These are phyloP conservation scores for Rhodosporidiobolus odoratus DNA, from an alignment of 768 basidiomycete species.

Conservation along the genomic window DNA sequence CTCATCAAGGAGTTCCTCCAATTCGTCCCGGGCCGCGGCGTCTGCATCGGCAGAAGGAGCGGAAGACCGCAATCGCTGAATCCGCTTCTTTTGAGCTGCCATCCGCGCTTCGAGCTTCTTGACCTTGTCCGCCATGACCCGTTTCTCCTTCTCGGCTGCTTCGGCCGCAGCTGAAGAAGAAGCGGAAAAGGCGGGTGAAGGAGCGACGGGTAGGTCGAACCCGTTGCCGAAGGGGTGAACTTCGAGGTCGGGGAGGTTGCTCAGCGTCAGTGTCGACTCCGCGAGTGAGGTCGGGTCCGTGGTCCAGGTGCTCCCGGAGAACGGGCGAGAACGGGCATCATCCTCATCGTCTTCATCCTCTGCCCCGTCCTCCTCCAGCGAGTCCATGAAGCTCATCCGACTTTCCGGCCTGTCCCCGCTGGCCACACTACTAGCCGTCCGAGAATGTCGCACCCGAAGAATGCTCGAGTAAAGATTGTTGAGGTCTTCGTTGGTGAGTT, in stretches of 20 bases:
- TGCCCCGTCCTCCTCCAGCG: conserved; percentile 37
- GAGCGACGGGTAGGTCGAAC: not conserved
- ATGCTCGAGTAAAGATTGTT: conserved; percentile 72
- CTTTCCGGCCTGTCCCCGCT: conserved; percentile 78
- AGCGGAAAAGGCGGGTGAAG: not conserved
- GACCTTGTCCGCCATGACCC: conserved; percentile 33
- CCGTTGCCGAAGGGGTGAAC: conserved; percentile 50
- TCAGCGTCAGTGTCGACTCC: conserved; percentile 52
- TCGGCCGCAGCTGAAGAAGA: conserved; percentile 58
- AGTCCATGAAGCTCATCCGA: conserved; percentile 44
- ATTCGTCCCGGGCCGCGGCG: not conserved
- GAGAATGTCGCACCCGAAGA: conserved; percentile 80
- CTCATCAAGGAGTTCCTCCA: conserved; percentile 30
- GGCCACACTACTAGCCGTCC: conserved; percentile 55
- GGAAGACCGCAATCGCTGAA: conserved; percentile 11
- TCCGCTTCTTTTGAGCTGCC: conserved; percentile 17
- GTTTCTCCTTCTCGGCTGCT: conserved; percentile 57
- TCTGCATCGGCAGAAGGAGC: not conserved
- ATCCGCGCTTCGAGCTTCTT: conserved; percentile 31
- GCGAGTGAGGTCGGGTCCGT: conserved; percentile 80
- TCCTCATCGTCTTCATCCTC: conserved; percentile 34
- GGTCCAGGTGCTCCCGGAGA: conserved; percentile 62
- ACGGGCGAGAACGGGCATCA: conserved; percentile 52
- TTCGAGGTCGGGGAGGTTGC: conserved; percentile 59
- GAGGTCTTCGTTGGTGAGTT: conserved; percentile 87